Percentiles rank a stretch among this genome's conserved stretches.
Conservation (phyloP, 2,329 filamentous ascomycete species). For the Pestalotiopsis sp. region DNA sequence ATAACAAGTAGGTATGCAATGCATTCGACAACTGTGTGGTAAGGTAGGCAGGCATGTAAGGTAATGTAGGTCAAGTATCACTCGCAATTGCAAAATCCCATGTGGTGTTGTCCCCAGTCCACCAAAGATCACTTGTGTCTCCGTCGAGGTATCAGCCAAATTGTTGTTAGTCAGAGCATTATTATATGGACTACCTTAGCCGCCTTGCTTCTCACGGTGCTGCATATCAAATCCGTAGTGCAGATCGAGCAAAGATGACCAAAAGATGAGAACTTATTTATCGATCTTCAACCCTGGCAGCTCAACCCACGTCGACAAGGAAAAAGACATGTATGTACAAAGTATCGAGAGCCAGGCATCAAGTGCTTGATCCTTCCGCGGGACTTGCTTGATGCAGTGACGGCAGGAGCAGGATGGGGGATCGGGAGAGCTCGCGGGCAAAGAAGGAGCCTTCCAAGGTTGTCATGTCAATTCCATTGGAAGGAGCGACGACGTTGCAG, state of each 20-base stretch:
- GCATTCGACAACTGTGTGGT: no score
- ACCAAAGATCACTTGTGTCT: neutral
- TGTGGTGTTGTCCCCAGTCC: neutral
- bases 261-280: neutral
- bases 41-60: neutral
- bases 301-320: neutral
- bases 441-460: neutral
- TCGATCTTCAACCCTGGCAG: neutral
- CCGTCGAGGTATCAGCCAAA: neutral
- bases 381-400: neutral
- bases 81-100: neutral
- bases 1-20: neutral
- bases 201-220: no score
- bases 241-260: neutral
- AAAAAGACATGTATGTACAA: neutral
- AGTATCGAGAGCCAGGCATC: neutral
- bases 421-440: neutral
- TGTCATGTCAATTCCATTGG: neutral
- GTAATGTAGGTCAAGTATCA: neutral
- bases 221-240: no score
- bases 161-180: conserved; percentile 1
- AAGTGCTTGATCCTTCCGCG: neutral
- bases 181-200: neutral
- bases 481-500: neutral
- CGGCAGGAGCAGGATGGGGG: neutral